A percentile compares a stretch with the other conserved stretches of the same genome.
Evolutionary conservation across 1,139 yeast species (phyloP).

Genomic region (Suhomyces bribrorum): DNA sequence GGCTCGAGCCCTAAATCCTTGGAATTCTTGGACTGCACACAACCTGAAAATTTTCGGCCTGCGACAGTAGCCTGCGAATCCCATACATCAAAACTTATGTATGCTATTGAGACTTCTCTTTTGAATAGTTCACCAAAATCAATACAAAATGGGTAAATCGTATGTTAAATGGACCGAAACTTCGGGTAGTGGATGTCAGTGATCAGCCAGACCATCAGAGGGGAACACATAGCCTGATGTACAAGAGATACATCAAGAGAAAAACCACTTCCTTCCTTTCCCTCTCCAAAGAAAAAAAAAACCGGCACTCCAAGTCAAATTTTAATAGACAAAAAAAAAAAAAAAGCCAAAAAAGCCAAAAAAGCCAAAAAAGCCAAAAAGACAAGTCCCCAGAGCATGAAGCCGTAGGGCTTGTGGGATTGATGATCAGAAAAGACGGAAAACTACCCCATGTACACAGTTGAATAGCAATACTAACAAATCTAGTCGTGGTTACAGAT

Average conservation of each 20-base stretch:
- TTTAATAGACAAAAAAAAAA: no score
- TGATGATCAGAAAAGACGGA: neutral
- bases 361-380: no score
- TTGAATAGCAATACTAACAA: slow-evolving; percentile 20
- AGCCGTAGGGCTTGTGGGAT: no score
- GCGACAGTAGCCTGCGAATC: slow-evolving; percentile 6
- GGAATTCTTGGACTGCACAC: slow-evolving; percentile 1
- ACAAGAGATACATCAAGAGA: neutral
- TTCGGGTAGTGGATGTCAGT: neutral
- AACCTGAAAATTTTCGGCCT: slow-evolving; percentile 18
- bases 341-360: neutral
- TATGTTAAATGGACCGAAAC: slow-evolving; percentile 37
- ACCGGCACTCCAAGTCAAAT: no score
- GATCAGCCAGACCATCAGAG: neutral
- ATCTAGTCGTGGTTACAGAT: slow-evolving; percentile 95
- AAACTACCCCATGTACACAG: neutral
- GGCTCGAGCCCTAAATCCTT: slow-evolving; percentile 7
- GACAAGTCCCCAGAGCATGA: no score
- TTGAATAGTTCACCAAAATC: slow-evolving; percentile 25
- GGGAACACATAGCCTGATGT: neutral
- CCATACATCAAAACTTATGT: slow-evolving; percentile 7
- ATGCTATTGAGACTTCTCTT: slow-evolving; percentile 13
- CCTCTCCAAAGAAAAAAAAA: no score
- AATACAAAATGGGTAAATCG: slow-evolving; percentile 78
- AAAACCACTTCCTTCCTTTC: no score